These are phyloP conservation scores for Termitomyces sp. DNA, from an alignment of 768 basidiomycete species.

Conservation along the genomic window DNA sequence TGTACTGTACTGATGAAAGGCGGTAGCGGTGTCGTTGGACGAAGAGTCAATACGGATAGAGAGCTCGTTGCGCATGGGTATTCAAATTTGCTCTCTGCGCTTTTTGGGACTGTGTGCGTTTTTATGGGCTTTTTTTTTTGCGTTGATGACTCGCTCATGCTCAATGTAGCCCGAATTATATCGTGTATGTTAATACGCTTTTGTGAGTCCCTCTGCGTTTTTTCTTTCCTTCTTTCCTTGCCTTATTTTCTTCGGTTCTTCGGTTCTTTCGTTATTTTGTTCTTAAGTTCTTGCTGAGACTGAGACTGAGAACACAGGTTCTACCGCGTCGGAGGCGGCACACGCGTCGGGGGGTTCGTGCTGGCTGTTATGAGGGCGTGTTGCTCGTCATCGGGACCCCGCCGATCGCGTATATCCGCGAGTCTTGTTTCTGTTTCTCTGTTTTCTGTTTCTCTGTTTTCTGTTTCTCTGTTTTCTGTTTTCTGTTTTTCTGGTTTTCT, in stretches of 20 bases:
- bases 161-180: slow-evolving; percentile 74
- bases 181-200: slow-evolving; percentile 84
- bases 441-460: too few relatives aligned
- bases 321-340: slow-evolving; percentile 92
- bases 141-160: too few relatives aligned
- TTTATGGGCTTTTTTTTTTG: too few relatives aligned
- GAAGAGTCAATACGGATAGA: slow-evolving; percentile 88
- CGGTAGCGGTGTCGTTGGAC: slow-evolving; percentile 76
- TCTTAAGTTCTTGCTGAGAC: too few relatives aligned
- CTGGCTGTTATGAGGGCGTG: slow-evolving; percentile 65
- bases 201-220: slow-evolving; percentile 42
- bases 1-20: too few relatives aligned
- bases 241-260: too few relatives aligned
- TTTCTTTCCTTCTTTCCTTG: too few relatives aligned
- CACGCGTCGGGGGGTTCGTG: slow-evolving; percentile 77
- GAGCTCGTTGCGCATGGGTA: slow-evolving; percentile 92
- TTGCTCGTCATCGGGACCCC: slow-evolving; percentile 81
- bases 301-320: slow-evolving; percentile 41
- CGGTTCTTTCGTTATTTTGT: too few relatives aligned
- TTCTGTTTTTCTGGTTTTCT: too few relatives aligned
- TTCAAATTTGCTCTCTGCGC: slow-evolving; percentile 80
- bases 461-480: too few relatives aligned
- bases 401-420: slow-evolving; percentile 90
- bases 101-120: slow-evolving; percentile 77
- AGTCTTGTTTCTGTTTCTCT: slow-evolving; percentile 30